These are phyloP conservation scores for Saksenaea vasiformis DNA, from an alignment of 371 early-diverging fungal genomes.

Conservation along the genomic window DNA sequence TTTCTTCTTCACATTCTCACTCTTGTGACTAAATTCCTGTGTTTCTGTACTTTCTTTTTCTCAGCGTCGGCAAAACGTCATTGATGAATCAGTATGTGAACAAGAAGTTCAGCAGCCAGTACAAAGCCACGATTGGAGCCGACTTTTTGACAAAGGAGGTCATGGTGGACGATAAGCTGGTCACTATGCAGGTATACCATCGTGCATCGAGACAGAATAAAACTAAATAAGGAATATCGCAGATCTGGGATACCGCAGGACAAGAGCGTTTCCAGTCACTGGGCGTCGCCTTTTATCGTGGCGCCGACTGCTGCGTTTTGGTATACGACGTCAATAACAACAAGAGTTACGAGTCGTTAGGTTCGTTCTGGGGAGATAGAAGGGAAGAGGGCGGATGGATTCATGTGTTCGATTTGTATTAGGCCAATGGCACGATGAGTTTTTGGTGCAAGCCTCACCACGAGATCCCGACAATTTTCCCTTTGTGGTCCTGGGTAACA, in stretches of 20 bases:
- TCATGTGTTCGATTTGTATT: neutral
- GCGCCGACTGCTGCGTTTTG: conserved; percentile 99
- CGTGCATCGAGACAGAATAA: neutral
- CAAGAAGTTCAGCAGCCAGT: conserved; percentile 96
- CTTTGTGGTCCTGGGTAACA: conserved; percentile 98
- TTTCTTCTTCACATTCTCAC: neutral
- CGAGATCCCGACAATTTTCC: conserved; percentile 97
- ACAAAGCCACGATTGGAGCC: conserved; percentile 99
- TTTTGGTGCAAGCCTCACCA: conserved; percentile 92
- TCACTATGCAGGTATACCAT: conserved; percentile 85
- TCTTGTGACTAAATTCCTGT: neutral
- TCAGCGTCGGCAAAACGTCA: conserved; percentile 93
- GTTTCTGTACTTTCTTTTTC: neutral
- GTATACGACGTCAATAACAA: conserved; percentile 96
- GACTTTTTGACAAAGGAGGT: conserved; percentile 99
- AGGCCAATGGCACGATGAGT: conserved; percentile 95
- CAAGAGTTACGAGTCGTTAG: conserved; percentile 94
- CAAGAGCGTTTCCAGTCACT: conserved; percentile 98
- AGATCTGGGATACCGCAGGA: conserved; percentile 96
- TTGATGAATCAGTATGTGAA: conserved; percentile 99
- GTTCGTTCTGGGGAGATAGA: conserved; percentile 37
- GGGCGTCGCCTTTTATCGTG: conserved; percentile 97
- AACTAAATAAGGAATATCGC: neutral
- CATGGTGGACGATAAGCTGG: conserved; percentile 83
- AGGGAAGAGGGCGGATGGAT: neutral